Conservation (phyloP, 768 basidiomycete genomes). For the Russula sp. region DNA sequence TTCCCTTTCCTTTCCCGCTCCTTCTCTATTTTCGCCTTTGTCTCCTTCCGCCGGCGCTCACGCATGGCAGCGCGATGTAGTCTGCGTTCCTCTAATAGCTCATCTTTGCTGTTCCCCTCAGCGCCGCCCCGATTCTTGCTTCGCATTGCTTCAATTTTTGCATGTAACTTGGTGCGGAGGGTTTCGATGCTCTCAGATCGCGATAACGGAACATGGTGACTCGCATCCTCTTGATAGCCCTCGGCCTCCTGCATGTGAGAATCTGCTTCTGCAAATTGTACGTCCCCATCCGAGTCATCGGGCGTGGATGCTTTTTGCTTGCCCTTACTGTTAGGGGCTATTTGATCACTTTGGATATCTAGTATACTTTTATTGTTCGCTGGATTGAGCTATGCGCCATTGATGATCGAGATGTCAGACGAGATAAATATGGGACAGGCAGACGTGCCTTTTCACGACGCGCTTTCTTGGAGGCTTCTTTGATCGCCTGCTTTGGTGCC, state of each 20-base stretch:
- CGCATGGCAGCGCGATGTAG: constrained; percentile 72
- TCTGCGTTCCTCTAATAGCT: constrained; percentile 73
- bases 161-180: constrained; percentile 68
- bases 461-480: constrained; percentile 85
- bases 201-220: constrained; percentile 52
- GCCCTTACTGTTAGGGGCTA: constrained; percentile 30
- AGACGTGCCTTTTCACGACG: constrained; percentile 70
- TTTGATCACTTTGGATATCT: constrained; percentile 36
- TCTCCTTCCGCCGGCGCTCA: constrained; percentile 79
- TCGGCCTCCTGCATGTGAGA: constrained; percentile 27
- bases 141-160: constrained; percentile 66
- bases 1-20: constrained; percentile 50
- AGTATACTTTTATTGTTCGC: constrained; percentile 74
- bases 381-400: constrained; percentile 72
- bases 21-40: constrained; percentile 68
- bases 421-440: too few relatives aligned
- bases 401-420: neutral
- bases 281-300: constrained; percentile 27
- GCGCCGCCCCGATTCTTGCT: constrained; percentile 28
- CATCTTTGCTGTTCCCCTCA: constrained; percentile 65
- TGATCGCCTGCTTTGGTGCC: constrained; percentile 78
- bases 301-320: constrained; percentile 41
- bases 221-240: constrained; percentile 30
- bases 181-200: constrained; percentile 50
- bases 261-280: constrained; percentile 35